Conservation (phyloP, 192 early-diverging fungal species). For the Helicostylum pulchrum region DNA sequence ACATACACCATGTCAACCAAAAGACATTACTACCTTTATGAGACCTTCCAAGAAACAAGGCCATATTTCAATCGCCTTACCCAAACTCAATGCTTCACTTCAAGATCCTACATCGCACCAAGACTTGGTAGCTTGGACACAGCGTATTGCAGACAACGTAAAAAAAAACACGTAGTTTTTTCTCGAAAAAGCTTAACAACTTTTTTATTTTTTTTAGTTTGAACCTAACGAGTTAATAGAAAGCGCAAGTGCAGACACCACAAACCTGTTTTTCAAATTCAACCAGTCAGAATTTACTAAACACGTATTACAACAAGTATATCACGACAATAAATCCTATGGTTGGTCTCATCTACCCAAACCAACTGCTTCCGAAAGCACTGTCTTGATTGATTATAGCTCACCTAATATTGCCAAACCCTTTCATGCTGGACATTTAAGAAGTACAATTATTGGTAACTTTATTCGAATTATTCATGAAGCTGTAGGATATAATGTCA, state of each 20-base stretch:
- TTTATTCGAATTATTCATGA: conserved; percentile 73
- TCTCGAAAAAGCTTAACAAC: too few species aligned
- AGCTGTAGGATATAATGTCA: conserved; percentile 77
- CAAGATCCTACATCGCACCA: not conserved
- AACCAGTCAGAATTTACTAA: too few species aligned
- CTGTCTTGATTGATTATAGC: conserved; percentile 84
- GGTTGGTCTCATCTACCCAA: too few species aligned
- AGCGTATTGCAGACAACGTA: too few species aligned
- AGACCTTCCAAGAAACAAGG: not conserved
- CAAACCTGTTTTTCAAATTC: too few species aligned
- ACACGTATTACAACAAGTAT: too few species aligned
- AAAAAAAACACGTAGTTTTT: too few species aligned
- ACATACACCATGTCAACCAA: not conserved
- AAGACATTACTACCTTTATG: not conserved
- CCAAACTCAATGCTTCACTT: not conserved
- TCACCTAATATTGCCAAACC: conserved; percentile 98
- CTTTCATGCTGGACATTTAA: conserved; percentile 95
- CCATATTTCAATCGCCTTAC: not conserved
- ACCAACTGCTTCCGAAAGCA: not conserved
- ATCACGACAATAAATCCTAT: too few species aligned
- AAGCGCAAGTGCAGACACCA: too few species aligned
- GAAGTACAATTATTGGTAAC: conserved; percentile 95
- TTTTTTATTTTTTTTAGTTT: too few species aligned
- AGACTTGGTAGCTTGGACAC: too few species aligned
- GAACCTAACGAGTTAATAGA: too few species aligned